These are phyloP conservation scores for Cyathus striatus DNA, from an alignment of 768 basidiomycete genomes.

Conservation along the genomic window DNA sequence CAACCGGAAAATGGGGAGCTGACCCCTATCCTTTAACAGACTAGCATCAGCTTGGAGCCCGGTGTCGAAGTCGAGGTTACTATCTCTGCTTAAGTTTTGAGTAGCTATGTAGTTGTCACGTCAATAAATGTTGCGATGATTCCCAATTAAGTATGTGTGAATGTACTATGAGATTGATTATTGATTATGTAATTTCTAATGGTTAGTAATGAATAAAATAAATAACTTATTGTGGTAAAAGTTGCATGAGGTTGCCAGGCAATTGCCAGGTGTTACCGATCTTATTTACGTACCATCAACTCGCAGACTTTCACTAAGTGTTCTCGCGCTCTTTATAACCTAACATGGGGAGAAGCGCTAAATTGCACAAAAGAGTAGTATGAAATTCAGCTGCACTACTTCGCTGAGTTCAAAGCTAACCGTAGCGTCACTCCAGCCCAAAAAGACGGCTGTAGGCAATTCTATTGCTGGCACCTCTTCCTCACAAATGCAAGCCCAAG, in stretches of 20 bases:
- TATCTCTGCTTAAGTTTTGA: conserved; percentile 62
- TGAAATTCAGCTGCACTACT: too few relatives aligned
- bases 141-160: not conserved
- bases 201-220: not conserved
- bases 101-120: not conserved
- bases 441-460: conserved; percentile 11
- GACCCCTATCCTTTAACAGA: conserved; percentile 49
- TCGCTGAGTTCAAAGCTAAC: too few relatives aligned
- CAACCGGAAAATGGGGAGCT: too few relatives aligned
- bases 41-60: conserved; percentile 97
- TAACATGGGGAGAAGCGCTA: conserved; percentile 62
- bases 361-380: conserved; percentile 59
- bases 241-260: not conserved
- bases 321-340: not conserved
- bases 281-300: not conserved
- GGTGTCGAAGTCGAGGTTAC: conserved; percentile 99
- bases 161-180: not conserved
- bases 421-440: too few relatives aligned
- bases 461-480: conserved; percentile 10
- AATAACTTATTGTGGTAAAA: too few relatives aligned
- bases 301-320: not conserved
- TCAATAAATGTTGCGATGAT: not conserved
- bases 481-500: conserved; percentile 30
- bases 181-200: not conserved
- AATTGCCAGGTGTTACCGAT: not conserved